Evolutionary conservation across 257 asterid genomes (phyloP), one percentile per base, ranked within the genome.

Genomic region (Nicotiana knightiana): DNA sequence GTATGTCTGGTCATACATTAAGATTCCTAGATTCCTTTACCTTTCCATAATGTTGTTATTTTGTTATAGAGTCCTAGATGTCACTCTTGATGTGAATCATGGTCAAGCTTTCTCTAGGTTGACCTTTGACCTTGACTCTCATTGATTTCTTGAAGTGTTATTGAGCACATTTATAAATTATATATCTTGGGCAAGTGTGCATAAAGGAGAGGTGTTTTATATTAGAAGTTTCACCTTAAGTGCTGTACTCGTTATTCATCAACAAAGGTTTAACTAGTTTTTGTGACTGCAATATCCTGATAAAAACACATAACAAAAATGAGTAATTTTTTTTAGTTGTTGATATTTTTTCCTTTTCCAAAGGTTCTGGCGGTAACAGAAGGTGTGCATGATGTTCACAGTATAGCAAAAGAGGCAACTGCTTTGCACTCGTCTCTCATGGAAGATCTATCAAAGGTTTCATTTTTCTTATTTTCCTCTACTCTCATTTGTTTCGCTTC

Each of bases 291-390:
- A 75, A 10, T 8, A 75, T 75, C 62, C 63, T 48, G 62, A 48
- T 26, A 43, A 51, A 51, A 28, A 51, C 46, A 51, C 24, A 55
- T 15, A 15, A 28, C n/a, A 5, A n/a, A n/a, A 68, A 39, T 68
- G 33, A 43, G 11, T 43, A 1, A 6, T 37, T 32, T 32, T 15
- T 13, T 6, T 65, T 32, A 13, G 3, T 7, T 51, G 39, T 53
- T 48, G 39, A 75, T 51, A 51, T 48, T 51, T 51, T 68, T 28
- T 46, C 85, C 81, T 62, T 84, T 76, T 81, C 78, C 80, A 86
- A 87, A 96, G 99, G 97, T 96, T 82, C 87, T 96, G 91, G 98
- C 97, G 43, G 93, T 96, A 90, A 96, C 98, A 80, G 99, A 92
- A 91, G 98, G 90, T 85, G 88, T 96, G 82, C 97, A 90, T 73